Evolutionary conservation across 352 stramenopile genomes (phyloP).

Genomic region (Phytophthora lateralis): DNA sequence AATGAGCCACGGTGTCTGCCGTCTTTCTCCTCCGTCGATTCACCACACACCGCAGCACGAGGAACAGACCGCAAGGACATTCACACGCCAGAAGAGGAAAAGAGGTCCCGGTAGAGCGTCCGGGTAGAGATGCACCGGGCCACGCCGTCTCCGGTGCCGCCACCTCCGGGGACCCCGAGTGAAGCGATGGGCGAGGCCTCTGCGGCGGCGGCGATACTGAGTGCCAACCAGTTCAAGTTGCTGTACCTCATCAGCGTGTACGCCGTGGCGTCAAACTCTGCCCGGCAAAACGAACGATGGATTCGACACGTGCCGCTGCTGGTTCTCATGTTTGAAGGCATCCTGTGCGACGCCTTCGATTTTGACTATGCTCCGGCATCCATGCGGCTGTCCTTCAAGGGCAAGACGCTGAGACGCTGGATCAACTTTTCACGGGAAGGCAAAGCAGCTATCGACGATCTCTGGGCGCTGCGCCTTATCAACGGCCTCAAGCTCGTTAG

Average conservation of each 20-base stretch:
- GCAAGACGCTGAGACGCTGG: slow-evolving; percentile 81
- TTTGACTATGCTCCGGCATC: slow-evolving; percentile 97
- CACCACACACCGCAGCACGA: slow-evolving; percentile 16
- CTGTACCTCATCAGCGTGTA: slow-evolving; percentile 97
- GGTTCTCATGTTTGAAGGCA: slow-evolving; percentile 97
- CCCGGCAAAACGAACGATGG: slow-evolving; percentile 94
- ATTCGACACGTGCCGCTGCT: slow-evolving; percentile 95
- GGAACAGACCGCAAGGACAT: slow-evolving; percentile 7
- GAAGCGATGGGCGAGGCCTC: slow-evolving; percentile 26
- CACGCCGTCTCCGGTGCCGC: slow-evolving; percentile 12
- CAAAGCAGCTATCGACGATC: slow-evolving; percentile 94
- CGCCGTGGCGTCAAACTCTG: slow-evolving; percentile 87
- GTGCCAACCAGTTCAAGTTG: slow-evolving; percentile 96
- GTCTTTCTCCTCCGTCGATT: slow-evolving; percentile 20
- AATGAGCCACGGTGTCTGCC: slow-evolving; percentile 37
- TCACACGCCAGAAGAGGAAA: slow-evolving; percentile 10
- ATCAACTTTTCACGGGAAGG: slow-evolving; percentile 96
- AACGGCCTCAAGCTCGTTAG: slow-evolving; percentile 95
- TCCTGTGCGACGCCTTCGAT: slow-evolving; percentile 93
- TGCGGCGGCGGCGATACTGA: slow-evolving; percentile 58
- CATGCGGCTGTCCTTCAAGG: slow-evolving; percentile 93
- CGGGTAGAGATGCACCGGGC: slow-evolving; percentile 16
- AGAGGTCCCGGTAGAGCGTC: slow-evolving; percentile 15
- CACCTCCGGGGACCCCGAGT: slow-evolving; percentile 12
- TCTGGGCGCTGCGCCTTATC: slow-evolving; percentile 93